Base-by-base conservation (phyloP, 2,329 filamentous ascomycete genomes). In the Aspergillus awamori region DNA sequence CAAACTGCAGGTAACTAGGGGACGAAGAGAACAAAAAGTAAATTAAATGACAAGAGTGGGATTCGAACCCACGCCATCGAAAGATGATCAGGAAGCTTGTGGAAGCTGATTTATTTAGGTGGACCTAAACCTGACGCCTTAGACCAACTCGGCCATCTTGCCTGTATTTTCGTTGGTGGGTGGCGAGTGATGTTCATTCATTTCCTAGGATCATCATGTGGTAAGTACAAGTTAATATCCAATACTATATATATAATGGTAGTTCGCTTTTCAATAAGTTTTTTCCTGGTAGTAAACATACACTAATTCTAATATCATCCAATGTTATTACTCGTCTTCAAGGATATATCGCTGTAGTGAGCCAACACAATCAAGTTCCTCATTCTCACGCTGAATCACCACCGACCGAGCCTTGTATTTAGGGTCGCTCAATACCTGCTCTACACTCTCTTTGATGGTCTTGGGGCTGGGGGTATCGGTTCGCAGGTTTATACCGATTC, bases 391-490 rank as follows among this genome's bases (percentile, higher is more conserved):
- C 43, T 51, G 58, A 5, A 59, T 54, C 6, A 53, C 22, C 52
- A 49, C 30, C 8, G 52, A 60, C 11, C 58, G 45, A 15, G 52
- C 24, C 17, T 60, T 55, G 52, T n/a, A 60, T 8, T n/a, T 45
- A 26, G 22, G 30, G 24, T 59, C 52, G 6, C 20, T 28, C 3
- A 60, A 38, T 17, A 56, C 17, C n/a, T 10, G 48, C 4, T 33
- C n/a, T 8, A 60, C 53, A 3, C 26, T 47, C 5, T 53, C 28
- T 2, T 10, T 38, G 10, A 57, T 53, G n/a, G 36, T 53, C 13
- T 57, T 43, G 13, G 43, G 4, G n/a, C 26, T 52, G 3, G 58
- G 53, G 4, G 15, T 39, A 22, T 49, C 39, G 1, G 58, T 52
- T 15, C 30, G 33, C n/a, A 60, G 13, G n/a, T 56, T 56, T 2